Evolutionary conservation across 768 basidiomycete genomes (phyloP), one percentile per base, ranked within the genome.

Genomic region (Astraeus odoratus): DNA sequence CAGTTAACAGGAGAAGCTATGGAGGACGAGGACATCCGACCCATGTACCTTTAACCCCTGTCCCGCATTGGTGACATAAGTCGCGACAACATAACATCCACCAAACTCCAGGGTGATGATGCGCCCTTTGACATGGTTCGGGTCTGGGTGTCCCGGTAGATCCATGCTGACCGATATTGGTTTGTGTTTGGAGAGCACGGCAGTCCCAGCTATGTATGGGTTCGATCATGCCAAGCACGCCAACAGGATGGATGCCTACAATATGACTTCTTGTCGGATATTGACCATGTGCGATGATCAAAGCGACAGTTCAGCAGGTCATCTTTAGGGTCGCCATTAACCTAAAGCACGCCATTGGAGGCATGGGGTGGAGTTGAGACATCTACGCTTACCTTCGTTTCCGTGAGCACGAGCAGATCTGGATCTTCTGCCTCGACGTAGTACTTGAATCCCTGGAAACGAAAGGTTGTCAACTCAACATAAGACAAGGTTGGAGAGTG

Each of bases 351-450:
- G 15, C n/a, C 3, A 9, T 52, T 41, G 52, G 25, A 39, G 43
- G 8, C 13, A 8, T 42, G 39, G 43, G 6, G 41, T 2, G n/a
- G 26, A 43, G 35, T 57, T 20, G 20, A 2, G 8, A 5, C 5
- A 19, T 4, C 15, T 1, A 2, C 0, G 2, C 51, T 42, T 31
- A 79, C 87, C 73, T 92, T 94, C 8, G 89, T 92, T 67, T 94
- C 91, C 0, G 86, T 89, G 34, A 94, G 67, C 13, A 93, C 74
- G 19, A 93, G 69, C 22, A 94, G 71, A 57, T 94, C 91, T 0
- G 91, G 79, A 57, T 92, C 81, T 54, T 94, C 91, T 1, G 88
- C 88, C 52, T 87, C 81, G 25, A 92, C 71, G 57, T 94, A 94
- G 55, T 69, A 59, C 54, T 80, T 82, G 67, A 94, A 90, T 0